These are phyloP conservation scores for Talaromyces funiculosus DNA, from an alignment of 2,329 filamentous ascomycete species.

Conservation along the genomic window DNA sequence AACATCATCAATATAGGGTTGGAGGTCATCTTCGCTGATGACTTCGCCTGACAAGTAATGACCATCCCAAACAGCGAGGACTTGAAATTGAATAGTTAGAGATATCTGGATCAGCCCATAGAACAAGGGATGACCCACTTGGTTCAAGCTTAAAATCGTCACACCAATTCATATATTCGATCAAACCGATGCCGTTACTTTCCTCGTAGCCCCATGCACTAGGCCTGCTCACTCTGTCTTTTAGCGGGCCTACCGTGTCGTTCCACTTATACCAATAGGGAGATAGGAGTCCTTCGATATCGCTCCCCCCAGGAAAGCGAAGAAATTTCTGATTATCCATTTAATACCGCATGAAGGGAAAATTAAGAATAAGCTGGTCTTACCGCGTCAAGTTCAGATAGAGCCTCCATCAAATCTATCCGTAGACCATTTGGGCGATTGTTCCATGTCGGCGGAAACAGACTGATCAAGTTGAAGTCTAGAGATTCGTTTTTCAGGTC, in stretches of 20 bases:
- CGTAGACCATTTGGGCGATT: constrained; percentile 52
- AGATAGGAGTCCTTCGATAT: constrained; percentile 40
- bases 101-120: too few species aligned
- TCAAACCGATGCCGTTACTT: constrained; percentile 54
- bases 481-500: constrained; percentile 39
- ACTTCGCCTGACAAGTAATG: neutral
- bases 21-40: neutral
- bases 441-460: constrained; percentile 59
- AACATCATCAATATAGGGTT: neutral
- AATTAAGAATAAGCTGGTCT: constrained; percentile 19
- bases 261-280: constrained; percentile 38
- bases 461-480: constrained; percentile 54
- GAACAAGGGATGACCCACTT: too few species aligned
- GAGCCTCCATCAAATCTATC: constrained; percentile 44
- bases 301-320: constrained; percentile 61
- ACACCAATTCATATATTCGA: constrained; percentile 47
- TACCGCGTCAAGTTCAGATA: neutral
- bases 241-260: constrained; percentile 37
- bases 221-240: constrained; percentile 48
- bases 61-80: constrained; percentile 2
- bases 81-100: neutral
- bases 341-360: too few species aligned
- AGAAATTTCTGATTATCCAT: constrained; percentile 49
- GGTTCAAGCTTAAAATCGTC: constrained; percentile 40
- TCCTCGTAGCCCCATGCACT: constrained; percentile 57